phyloP scores from a whole-genome alignment of 139 green algal species.

The Zygnema cylindricum region DNA sequence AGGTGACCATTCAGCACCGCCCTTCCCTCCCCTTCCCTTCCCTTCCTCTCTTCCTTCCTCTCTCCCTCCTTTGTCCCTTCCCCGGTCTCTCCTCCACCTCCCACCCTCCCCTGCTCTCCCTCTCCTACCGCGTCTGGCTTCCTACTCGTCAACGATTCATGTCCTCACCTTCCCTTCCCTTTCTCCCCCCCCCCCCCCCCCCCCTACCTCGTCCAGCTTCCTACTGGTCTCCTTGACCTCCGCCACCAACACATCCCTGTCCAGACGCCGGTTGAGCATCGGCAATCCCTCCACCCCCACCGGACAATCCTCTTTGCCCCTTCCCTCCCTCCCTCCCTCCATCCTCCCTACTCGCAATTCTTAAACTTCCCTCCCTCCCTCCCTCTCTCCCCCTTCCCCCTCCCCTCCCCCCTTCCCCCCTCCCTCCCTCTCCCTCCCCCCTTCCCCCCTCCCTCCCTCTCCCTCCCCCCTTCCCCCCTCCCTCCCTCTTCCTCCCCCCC shows the following conservation, averaged over 20 bases:
- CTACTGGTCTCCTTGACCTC: constrained; percentile 20
- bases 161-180: background rate
- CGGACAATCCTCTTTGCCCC: constrained; percentile 85
- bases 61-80: background rate
- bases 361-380: background rate
- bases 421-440: no score
- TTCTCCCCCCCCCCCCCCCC: no score
- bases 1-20: background rate
- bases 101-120: no score
- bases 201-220: constrained; percentile 24
- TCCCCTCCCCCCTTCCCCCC: no score
- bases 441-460: background rate
- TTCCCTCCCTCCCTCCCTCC: background rate
- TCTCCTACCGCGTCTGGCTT: no score
- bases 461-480: background rate
- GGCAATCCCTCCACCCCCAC: constrained; percentile 80
- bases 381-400: no score
- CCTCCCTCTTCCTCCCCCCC: no score
- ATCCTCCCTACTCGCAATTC: background rate
- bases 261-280: background rate
- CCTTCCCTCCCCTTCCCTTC: background rate
- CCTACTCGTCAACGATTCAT: no score
- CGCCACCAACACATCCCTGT: constrained; percentile 50
- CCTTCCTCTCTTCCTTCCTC: background rate
- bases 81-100: no score